These are phyloP conservation scores for Penicillium sp. DNA, from an alignment of 2,329 filamentous ascomycete species.

Conservation along the genomic window DNA sequence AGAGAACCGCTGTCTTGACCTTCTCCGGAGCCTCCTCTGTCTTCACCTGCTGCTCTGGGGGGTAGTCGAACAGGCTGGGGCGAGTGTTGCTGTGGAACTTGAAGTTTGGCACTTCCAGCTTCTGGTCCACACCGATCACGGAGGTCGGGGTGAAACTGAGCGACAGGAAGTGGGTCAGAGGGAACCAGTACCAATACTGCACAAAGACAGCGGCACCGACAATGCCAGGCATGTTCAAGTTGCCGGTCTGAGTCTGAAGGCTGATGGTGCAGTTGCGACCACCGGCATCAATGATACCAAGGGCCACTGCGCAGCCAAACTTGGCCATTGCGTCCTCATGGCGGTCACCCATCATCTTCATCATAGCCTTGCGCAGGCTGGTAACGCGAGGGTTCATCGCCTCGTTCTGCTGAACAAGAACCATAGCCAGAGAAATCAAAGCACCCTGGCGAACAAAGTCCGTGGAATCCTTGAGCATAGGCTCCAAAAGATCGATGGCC, in stretches of 20 bases:
- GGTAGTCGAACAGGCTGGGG: constrained; percentile 96
- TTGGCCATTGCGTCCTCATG: constrained; percentile 99
- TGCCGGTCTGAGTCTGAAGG: constrained; percentile 95
- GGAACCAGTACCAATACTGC: constrained; percentile 99
- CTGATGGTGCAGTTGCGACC: constrained; percentile 98
- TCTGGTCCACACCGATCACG: constrained; percentile 90
- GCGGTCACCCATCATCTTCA: constrained; percentile 90
- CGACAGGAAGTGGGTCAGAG: constrained; percentile 94
- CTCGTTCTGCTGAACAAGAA: constrained; percentile 99
- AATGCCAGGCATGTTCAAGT: constrained; percentile 97
- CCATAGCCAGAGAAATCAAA: constrained; percentile 92
- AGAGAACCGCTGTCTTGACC: constrained; percentile 92
- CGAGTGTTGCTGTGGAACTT: constrained; percentile 94
- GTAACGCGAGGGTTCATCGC: constrained; percentile 97
- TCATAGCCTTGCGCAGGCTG: constrained; percentile 85
- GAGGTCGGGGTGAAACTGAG: constrained; percentile 96
- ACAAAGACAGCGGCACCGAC: constrained; percentile 98
- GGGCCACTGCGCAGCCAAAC: constrained; percentile 88
- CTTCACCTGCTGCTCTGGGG: constrained; percentile 94
- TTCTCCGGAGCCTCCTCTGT: constrained; percentile 88
- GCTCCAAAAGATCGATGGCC: constrained; percentile 93
- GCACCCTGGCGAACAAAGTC: constrained; percentile 98
- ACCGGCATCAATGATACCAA: constrained; percentile 97
- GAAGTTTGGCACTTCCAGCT: constrained; percentile 89
- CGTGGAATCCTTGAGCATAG: constrained; percentile 99